Conservation (phyloP, 495 filamentous ascomycete species). For the Ramalina intermedia region DNA sequence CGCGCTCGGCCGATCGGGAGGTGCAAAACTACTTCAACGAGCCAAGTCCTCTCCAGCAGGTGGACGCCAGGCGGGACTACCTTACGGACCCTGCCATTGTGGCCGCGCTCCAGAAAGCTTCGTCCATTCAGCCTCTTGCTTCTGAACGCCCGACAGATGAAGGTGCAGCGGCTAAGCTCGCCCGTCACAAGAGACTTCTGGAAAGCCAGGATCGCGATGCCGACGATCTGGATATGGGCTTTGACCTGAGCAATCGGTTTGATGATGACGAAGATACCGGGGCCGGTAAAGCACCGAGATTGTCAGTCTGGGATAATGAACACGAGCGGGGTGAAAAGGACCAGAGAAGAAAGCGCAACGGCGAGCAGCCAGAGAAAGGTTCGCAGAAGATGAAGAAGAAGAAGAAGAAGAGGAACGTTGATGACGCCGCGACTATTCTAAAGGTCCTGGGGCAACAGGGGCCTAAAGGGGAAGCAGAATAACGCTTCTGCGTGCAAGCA, state of each 20-base stretch:
- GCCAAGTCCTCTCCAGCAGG: constrained; percentile 6
- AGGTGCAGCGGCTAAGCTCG: constrained; percentile 36
- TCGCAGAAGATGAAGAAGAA: constrained; percentile 79
- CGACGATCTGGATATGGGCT: constrained; percentile 87
- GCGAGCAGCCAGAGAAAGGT: constrained; percentile 57
- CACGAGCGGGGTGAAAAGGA: constrained; percentile 34
- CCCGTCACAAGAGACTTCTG: constrained; percentile 59
- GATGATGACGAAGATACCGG: constrained; percentile 65
- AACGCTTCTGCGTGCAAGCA: no score
- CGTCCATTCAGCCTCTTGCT: constrained; percentile 44
- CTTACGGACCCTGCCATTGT: constrained; percentile 65
- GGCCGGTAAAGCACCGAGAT: constrained; percentile 41
- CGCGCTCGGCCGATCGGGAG: not conserved
- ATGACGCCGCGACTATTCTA: constrained; percentile 59
- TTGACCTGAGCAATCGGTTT: constrained; percentile 69
- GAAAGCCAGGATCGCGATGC: constrained; percentile 67
- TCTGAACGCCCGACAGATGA: constrained; percentile 30
- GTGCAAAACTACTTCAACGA: constrained; percentile 39
- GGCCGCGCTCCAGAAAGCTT: constrained; percentile 74
- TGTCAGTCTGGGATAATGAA: constrained; percentile 51
- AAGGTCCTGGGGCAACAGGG: constrained; percentile 42
- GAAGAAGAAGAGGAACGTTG: constrained; percentile 65
- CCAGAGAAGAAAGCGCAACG: constrained; percentile 27
- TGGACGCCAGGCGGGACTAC: constrained; percentile 35
- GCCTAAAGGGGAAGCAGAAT: no score